Evolutionary conservation across 306 rosid genomes (phyloP).

Genomic region (Oemleria cerasiformis): DNA sequence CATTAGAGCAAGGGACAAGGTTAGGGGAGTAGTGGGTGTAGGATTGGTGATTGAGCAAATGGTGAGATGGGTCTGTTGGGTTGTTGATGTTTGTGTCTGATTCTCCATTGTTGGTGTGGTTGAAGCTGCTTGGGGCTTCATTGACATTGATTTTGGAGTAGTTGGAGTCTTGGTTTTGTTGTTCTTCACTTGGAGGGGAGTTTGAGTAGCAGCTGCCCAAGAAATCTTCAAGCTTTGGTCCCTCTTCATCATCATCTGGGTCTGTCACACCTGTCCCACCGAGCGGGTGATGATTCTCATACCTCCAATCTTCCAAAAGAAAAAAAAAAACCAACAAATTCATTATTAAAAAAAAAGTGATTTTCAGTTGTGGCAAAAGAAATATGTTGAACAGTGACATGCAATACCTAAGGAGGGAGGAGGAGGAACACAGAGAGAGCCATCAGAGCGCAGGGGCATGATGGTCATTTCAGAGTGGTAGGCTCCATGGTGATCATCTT

Average conservation of each 20-base stretch:
- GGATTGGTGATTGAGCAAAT: constrained; percentile 25
- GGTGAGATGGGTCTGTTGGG: neutral
- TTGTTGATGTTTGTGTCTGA: neutral
- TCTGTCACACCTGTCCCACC: constrained; percentile 30
- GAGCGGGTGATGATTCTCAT: constrained; percentile 40
- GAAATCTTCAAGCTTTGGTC: constrained; percentile 95
- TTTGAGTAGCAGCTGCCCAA: constrained; percentile 84
- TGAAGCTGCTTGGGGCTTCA: constrained; percentile 39
- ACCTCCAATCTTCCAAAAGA: constrained; percentile 65
- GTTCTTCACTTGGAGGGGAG: constrained; percentile 38
- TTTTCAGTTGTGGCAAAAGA: neutral
- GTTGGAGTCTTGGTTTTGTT: constrained; percentile 26
- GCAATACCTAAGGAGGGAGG: constrained; percentile 65
- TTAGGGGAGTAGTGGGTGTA: constrained; percentile 37
- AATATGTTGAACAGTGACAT: constrained; percentile 12
- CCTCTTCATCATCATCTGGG: constrained; percentile 42
- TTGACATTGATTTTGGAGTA: constrained; percentile 55
- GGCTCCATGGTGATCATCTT: neutral
- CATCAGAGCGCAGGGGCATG: constrained; percentile 93
- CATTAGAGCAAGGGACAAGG: constrained; percentile 32
- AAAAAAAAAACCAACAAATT: neutral
- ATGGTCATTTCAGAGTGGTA: constrained; percentile 46
- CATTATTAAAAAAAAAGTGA: neutral
- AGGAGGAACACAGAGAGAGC: constrained; percentile 73
- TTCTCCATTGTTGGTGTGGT: neutral